Conservation (phyloP, 2,329 filamentous ascomycete species). For the Talaromyces pinophilus region DNA sequence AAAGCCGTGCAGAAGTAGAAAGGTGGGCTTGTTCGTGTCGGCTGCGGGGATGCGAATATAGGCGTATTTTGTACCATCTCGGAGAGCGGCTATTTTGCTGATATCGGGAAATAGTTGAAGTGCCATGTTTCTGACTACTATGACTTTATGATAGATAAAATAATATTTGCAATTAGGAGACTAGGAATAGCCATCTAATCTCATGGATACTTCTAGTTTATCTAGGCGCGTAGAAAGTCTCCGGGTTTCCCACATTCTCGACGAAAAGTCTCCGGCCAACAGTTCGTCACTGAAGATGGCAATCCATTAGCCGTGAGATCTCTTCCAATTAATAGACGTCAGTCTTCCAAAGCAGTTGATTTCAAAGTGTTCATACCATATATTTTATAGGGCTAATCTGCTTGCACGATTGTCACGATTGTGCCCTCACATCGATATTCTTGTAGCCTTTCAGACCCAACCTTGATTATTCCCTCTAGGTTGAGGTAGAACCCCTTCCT, state of each 20-base stretch:
- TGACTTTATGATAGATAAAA: neutral
- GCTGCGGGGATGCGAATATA: conserved; percentile 33
- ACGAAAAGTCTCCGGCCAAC: conserved; percentile 1
- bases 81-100: conserved; percentile 15
- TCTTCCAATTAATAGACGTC: too few species aligned
- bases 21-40: conserved; percentile 31
- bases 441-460: too few species aligned
- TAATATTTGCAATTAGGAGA: neutral
- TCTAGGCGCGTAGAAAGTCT: neutral
- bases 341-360: too few species aligned
- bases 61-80: conserved; percentile 27
- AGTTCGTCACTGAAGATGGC: neutral
- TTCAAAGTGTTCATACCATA: too few species aligned
- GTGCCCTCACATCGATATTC: too few species aligned
- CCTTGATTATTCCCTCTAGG: too few species aligned
- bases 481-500: too few species aligned
- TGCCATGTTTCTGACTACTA: neutral
- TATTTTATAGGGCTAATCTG: too few species aligned
- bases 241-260: neutral
- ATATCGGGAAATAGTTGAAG: conserved; percentile 12
- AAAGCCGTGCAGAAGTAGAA: conserved; percentile 54
- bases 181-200: too few species aligned
- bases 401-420: too few species aligned
- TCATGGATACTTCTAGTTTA: neutral
- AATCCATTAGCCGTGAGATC: neutral